Base-by-base conservation (phyloP, 371 early-diverging fungal species). In the Smittium mucronatum region DNA sequence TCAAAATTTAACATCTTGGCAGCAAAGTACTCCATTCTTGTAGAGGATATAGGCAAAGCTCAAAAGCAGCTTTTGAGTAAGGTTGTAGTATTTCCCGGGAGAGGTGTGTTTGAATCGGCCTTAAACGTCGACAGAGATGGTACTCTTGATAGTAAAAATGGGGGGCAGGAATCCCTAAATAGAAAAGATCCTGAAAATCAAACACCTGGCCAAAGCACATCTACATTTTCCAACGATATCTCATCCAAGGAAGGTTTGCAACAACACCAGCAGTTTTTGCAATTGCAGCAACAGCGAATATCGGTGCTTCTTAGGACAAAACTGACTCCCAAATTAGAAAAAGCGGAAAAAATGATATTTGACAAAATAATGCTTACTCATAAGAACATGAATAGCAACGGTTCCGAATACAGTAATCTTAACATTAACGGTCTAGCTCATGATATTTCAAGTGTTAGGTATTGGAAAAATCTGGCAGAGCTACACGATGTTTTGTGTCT, bases 231-330 rank as follows among this genome's bases (percentile, higher is more conserved):
- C n/a, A n/a, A n/a, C n/a, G n/a, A n/a, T n/a, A n/a, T n/a, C n/a
- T n/a, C n/a, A n/a, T n/a, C n/a, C n/a, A n/a, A n/a, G n/a, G n/a
- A n/a, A n/a, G n/a, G n/a, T n/a, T n/a, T 47, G 47, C 47, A 47
- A 47, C 5, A 47, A 47, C 47, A 47, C 5, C 47, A 47, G 47
- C 47, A 47, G 26, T 33, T 11, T 28, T 30, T 30, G 16, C 31
- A 61, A 16, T n/a, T 61, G 11, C 31, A 61, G 33, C 29, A 28
- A 26, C 31, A 30, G 29, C 5, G 34, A 36, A n/a, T 65, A 36
- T 34, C 36, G 65, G 65, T 65, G 34, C 34, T 65, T n/a, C 36
- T 65, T 26, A n/a, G 65, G 25, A 65, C 65, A 15, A 65, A 65
- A 34, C 36, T 65, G 5, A 65, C 65, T 15, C 65, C 65, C 17